Base-by-base conservation (phyloP, 768 basidiomycete genomes). In the Pulveroboletus sp. region DNA sequence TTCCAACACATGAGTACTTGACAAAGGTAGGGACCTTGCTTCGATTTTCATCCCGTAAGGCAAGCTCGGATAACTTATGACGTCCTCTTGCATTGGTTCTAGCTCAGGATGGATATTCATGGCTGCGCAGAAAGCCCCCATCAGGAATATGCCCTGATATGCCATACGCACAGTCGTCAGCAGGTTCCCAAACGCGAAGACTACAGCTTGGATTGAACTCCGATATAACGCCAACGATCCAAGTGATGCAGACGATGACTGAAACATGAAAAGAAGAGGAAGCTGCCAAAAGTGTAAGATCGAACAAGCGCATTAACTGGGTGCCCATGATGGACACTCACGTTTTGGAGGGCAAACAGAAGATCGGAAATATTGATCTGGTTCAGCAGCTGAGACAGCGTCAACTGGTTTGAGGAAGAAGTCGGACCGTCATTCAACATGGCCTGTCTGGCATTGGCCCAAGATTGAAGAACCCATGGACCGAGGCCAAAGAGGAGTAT, bases 161-260 rank as follows among this genome's bases (percentile, higher is more conserved):
- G 82, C 81, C 82, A 85, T 83, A 50, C 79, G 80, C 24, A 76
- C 64, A 5, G 83, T 86, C 37, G 80, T 78, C 28, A 83, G 62
- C 54, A 92, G 63, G 58, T 79, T 80, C 45, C 81, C 73, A 50
- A 80, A 74, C 10, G 87, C 81, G 60, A 78, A 78, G 10, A 91
- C 73, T 38, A 91, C 74, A 24, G 83, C 79, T 50, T 86, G 83
- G 21, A 91, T 78, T 6, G 89, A 86, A 55, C 76, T 83, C 55
- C 89, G 85, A 64, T 92, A 93, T 12, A 91, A 70, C 17, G 86
- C 82, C 58, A 92, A 69, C n/a, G 88, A 85, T 11, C 91, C 92
- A 8, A 93, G 73, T 8, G 89, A 83, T 3, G 86, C 76, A 8
- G 84, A 77, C 12, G 89, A 83, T 1, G 83, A 77, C 60, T 90